Conservation (phyloP, 2,329 filamentous ascomycete genomes). For the Lomentospora prolificans region DNA sequence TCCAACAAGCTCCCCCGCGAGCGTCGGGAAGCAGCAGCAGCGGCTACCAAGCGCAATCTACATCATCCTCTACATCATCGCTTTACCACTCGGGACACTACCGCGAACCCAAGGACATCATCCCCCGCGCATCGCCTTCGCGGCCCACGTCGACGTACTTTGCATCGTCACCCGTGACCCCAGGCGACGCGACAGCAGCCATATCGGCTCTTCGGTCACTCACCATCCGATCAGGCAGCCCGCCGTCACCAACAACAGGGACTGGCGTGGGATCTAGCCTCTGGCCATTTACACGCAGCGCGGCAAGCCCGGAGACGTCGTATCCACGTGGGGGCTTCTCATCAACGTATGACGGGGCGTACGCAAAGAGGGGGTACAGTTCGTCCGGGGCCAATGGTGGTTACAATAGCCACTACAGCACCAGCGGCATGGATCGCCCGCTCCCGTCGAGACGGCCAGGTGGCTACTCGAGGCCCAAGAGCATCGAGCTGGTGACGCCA, state of each 20-base stretch:
- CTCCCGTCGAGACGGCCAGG: slow-evolving; percentile 45
- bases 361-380: slow-evolving; percentile 17
- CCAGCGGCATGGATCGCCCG: slow-evolving; percentile 38
- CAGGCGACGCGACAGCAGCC: slow-evolving; percentile 34
- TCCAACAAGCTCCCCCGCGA: slow-evolving; percentile 18
- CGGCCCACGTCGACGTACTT: slow-evolving; percentile 46
- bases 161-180: slow-evolving; percentile 42
- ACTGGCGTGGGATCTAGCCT: slow-evolving; percentile 29
- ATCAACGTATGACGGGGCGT: slow-evolving; percentile 41
- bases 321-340: slow-evolving; percentile 38
- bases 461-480: slow-evolving; percentile 47
- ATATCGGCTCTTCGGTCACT: slow-evolving; percentile 47
- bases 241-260: slow-evolving; percentile 36
- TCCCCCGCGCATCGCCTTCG: slow-evolving; percentile 54
- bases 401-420: slow-evolving; percentile 23
- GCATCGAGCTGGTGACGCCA: slow-evolving; percentile 54
- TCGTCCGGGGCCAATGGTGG: slow-evolving; percentile 17
- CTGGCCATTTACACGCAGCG: slow-evolving; percentile 42
- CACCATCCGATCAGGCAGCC: slow-evolving; percentile 43
- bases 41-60: slow-evolving; percentile 16
- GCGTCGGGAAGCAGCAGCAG: slow-evolving; percentile 16
- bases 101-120: slow-evolving; percentile 49
- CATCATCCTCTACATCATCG: slow-evolving; percentile 16
- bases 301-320: slow-evolving; percentile 42
- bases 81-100: slow-evolving; percentile 26